These are phyloP conservation scores for Sarcomyxa edulis DNA, from an alignment of 768 basidiomycete genomes.

Conservation along the genomic window DNA sequence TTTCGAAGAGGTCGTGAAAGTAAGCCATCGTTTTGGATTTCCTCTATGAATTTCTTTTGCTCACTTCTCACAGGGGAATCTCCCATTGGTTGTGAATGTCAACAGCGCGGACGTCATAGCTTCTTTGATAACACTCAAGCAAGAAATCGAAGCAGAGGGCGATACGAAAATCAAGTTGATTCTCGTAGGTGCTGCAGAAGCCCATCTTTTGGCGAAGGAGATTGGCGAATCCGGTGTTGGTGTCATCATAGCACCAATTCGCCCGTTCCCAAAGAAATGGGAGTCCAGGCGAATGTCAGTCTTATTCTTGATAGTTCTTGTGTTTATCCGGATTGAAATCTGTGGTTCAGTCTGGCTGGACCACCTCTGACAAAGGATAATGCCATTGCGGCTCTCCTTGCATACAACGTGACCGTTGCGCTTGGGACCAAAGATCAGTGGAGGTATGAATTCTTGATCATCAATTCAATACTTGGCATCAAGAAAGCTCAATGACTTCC, in stretches of 20 bases:
- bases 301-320: not conserved
- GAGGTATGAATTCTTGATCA: too few species aligned
- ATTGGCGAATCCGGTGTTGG: constrained; percentile 65
- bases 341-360: constrained; percentile 29
- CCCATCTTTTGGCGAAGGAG: constrained; percentile 67
- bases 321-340: not conserved
- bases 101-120: constrained; percentile 70
- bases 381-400: constrained; percentile 48
- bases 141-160: constrained; percentile 44
- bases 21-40: constrained; percentile 14
- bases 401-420: constrained; percentile 65
- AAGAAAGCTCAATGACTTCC: constrained; percentile 27
- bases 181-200: constrained; percentile 57
- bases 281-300: constrained; percentile 54
- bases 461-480: constrained; percentile 1
- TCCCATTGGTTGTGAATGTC: constrained; percentile 58
- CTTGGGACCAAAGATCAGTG: constrained; percentile 52
- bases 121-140: constrained; percentile 57
- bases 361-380: constrained; percentile 44
- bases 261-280: constrained; percentile 70
- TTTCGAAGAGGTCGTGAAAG: constrained; percentile 42
- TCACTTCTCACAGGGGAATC: constrained; percentile 32
- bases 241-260: constrained; percentile 59
- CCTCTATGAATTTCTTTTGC: not conserved
- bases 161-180: constrained; percentile 41